Conservation (phyloP, 2,329 filamentous ascomycete species). For the Huntiella abstrusa region DNA sequence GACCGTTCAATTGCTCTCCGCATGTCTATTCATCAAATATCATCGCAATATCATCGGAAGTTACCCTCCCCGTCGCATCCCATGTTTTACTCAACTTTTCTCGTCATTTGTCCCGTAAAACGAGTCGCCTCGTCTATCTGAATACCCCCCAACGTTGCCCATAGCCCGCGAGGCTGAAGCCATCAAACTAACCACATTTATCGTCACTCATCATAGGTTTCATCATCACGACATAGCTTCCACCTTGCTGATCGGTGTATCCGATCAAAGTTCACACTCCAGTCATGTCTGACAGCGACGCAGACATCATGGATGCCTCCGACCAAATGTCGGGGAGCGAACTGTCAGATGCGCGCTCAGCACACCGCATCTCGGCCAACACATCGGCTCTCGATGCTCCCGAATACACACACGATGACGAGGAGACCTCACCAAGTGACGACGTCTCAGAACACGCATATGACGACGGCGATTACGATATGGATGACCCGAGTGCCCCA, state of each 20-base stretch:
- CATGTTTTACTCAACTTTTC: neutral
- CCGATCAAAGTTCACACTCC: neutral
- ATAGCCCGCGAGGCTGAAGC: neutral
- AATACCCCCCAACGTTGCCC: neutral
- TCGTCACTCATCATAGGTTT: no score
- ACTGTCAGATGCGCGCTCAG: conserved; percentile 51
- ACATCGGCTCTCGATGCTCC: conserved; percentile 21
- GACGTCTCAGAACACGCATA: conserved; percentile 34
- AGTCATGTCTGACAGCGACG: conserved; percentile 10
- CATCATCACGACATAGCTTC: neutral
- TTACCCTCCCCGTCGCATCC: neutral
- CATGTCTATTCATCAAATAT: neutral
- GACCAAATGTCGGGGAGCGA: conserved; percentile 50
- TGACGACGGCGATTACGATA: conserved; percentile 60
- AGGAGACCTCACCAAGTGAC: conserved; percentile 23
- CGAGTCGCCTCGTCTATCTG: conserved; percentile 3
- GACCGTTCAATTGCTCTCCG: no score
- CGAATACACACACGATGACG: conserved; percentile 20
- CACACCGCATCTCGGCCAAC: conserved; percentile 24
- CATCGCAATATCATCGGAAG: conserved; percentile 5
- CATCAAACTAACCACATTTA: neutral
- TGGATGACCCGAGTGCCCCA: conserved; percentile 35
- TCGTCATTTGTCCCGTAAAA: neutral
- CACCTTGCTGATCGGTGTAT: neutral
- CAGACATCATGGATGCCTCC: conserved; percentile 10